Conservation (phyloP, 768 basidiomycete species). For the Austroboletus eburneus region DNA sequence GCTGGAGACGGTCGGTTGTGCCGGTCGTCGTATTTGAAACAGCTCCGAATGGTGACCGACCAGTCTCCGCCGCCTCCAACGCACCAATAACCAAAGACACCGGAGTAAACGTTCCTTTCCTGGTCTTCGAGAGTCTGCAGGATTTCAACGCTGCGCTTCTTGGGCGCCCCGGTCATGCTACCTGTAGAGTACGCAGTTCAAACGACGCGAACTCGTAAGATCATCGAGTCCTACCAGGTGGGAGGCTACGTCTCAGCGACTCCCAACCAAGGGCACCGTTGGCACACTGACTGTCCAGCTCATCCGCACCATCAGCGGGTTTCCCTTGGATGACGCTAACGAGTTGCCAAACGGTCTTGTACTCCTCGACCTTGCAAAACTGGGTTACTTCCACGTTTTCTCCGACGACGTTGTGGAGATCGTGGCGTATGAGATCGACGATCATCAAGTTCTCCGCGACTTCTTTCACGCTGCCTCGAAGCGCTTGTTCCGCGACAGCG, state of each 20-base stretch:
- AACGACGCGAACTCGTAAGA: background rate
- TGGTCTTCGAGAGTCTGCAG: conserved; percentile 72
- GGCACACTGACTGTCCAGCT: conserved; percentile 33
- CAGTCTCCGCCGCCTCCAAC: conserved; percentile 88
- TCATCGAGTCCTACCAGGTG: conserved; percentile 59
- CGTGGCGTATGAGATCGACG: conserved; percentile 92
- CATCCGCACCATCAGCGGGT: conserved; percentile 33
- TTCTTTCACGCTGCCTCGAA: conserved; percentile 75
- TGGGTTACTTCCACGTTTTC: conserved; percentile 78
- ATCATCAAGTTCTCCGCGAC: conserved; percentile 98
- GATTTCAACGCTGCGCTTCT: conserved; percentile 90
- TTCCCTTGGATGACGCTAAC: conserved; percentile 89
- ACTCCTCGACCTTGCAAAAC: conserved; percentile 87
- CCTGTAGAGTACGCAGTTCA: conserved; percentile 41
- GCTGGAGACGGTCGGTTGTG: conserved; percentile 5
- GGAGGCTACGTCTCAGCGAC: conserved; percentile 72
- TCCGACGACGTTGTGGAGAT: conserved; percentile 80
- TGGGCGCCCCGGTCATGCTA: conserved; percentile 97
- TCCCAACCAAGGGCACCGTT: conserved; percentile 66
- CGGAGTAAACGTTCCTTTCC: conserved; percentile 81
- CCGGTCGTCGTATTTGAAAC: conserved; percentile 64
- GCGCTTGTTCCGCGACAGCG: conserved; percentile 57
- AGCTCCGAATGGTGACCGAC: conserved; percentile 91
- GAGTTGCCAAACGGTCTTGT: conserved; percentile 92
- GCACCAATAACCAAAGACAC: conserved; percentile 90